phyloP scores from a whole-genome alignment of 805 yeast species.

The Cyberlindnera xylosilytica region DNA sequence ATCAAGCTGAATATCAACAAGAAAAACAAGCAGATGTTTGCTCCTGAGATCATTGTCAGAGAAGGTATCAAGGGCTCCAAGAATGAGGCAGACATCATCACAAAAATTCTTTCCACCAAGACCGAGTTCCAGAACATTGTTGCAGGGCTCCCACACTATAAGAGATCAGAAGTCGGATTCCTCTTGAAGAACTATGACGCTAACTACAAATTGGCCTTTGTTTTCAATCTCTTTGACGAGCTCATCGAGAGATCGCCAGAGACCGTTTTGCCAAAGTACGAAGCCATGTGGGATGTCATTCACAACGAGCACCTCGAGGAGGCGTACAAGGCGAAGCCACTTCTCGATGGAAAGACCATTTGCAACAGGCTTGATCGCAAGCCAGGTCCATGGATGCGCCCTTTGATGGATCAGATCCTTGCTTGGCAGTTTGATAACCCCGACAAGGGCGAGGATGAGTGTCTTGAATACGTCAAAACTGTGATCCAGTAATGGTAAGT shows the following conservation, averaged over 20 bases:
- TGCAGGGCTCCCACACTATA: conserved; percentile 26
- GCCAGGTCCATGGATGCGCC: conserved; percentile 87
- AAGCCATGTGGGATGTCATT: conserved; percentile 16
- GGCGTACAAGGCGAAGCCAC: conserved; percentile 53
- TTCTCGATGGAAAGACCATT: conserved; percentile 75
- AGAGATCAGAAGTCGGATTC: conserved; percentile 59
- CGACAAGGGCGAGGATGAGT: conserved; percentile 45
- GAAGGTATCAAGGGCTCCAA: conserved; percentile 71
- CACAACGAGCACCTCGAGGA: conserved; percentile 14
- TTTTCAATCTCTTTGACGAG: conserved; percentile 27
- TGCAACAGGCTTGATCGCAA: conserved; percentile 47
- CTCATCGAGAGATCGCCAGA: conserved; percentile 4
- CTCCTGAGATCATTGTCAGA: conserved; percentile 50
- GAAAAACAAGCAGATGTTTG: conserved; percentile 33
- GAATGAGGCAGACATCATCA: conserved; percentile 48
- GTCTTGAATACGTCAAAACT: conserved; percentile 40
- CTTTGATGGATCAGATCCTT: conserved; percentile 50
- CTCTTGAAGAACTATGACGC: conserved; percentile 52
- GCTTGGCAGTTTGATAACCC: conserved; percentile 83
- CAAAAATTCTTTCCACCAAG: conserved; percentile 39
- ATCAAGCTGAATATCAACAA: conserved; percentile 36
- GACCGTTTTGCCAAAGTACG: conserved; percentile 11
- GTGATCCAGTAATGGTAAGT: conserved; percentile 18
- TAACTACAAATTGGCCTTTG: conserved; percentile 44
- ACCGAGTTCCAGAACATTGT: conserved; percentile 29